phyloP scores from a whole-genome alignment of 1,284 basidiomycete species.

The Hymenochaete sp. region DNA sequence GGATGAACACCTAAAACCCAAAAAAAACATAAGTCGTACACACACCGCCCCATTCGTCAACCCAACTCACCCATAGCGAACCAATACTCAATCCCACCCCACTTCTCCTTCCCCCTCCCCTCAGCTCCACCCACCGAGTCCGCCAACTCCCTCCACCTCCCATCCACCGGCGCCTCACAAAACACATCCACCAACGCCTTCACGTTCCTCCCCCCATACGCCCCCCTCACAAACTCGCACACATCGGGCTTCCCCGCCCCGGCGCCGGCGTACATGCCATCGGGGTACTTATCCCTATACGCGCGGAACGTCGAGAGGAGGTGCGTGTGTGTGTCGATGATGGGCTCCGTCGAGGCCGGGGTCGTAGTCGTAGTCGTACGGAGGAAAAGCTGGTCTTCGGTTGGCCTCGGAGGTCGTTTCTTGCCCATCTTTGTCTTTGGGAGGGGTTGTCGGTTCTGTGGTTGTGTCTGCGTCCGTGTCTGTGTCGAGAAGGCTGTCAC shows the following conservation, averaged over 20 bases:
- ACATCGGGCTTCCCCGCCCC: too few species aligned
- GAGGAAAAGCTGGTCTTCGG: slow-evolving; percentile 28
- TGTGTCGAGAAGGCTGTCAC: too few species aligned
- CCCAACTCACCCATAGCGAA: slow-evolving; percentile 58
- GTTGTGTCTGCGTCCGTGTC: too few species aligned
- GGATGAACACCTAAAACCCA: slow-evolving; percentile 56
- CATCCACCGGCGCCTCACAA: slow-evolving; percentile 66
- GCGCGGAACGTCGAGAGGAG: slow-evolving; percentile 57
- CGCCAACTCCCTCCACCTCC: slow-evolving; percentile 59
- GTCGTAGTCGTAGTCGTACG: too few species aligned
- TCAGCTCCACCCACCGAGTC: slow-evolving; percentile 55
- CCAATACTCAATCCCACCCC: slow-evolving; percentile 63
- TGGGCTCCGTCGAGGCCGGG: slow-evolving; percentile 29
- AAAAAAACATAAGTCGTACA: neutral
- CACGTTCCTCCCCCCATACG: slow-evolving; percentile 50
- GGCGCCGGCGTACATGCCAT: slow-evolving; percentile 39
- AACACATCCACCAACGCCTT: slow-evolving; percentile 71
- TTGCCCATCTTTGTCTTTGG: slow-evolving; percentile 33
- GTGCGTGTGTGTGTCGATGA: slow-evolving; percentile 78
- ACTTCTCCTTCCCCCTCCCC: slow-evolving; percentile 35
- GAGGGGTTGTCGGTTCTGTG: too few species aligned
- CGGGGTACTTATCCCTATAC: slow-evolving; percentile 52
- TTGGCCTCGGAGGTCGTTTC: slow-evolving; percentile 22
- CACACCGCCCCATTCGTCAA: slow-evolving; percentile 18
- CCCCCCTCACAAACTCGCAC: slow-evolving; percentile 54